Evolutionary conservation across 2,329 filamentous ascomycete genomes (phyloP).

Genomic region (Trichophyton benhamiae): DNA sequence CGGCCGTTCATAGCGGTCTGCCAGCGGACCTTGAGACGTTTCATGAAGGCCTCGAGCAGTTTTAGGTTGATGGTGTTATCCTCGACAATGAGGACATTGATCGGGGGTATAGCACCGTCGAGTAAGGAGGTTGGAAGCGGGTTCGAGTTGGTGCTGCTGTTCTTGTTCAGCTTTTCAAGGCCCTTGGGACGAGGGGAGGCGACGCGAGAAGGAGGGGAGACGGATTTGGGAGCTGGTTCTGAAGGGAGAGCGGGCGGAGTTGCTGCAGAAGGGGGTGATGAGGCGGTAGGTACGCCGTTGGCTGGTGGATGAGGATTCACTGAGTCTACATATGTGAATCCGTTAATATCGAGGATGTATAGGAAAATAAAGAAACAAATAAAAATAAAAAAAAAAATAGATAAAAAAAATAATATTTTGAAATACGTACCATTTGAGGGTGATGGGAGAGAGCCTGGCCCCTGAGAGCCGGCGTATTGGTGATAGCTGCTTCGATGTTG

Average conservation of each 20-base stretch:
- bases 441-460: not conserved
- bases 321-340: constrained; percentile 19
- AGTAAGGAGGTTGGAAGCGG: constrained; percentile 49
- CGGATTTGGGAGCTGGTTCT: constrained; percentile 32
- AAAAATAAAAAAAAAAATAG: not conserved
- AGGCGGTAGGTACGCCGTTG: constrained; percentile 21
- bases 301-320: constrained; percentile 33
- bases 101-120: constrained; percentile 77
- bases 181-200: constrained; percentile 36
- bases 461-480: not conserved
- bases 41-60: constrained; percentile 89
- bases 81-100: constrained; percentile 95
- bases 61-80: constrained; percentile 96
- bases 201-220: constrained; percentile 39
- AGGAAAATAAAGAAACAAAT: not conserved
- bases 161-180: constrained; percentile 45
- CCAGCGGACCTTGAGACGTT: constrained; percentile 89
- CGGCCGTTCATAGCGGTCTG: constrained; percentile 92
- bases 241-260: constrained; percentile 40
- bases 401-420: not conserved
- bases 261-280: constrained; percentile 41
- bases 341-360: not conserved
- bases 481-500: constrained; percentile 31
- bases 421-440: constrained; percentile 6
- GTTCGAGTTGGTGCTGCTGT: constrained; percentile 25